Evolutionary conservation across 805 yeast species (phyloP).

Genomic region (Candida sithepensis): DNA sequence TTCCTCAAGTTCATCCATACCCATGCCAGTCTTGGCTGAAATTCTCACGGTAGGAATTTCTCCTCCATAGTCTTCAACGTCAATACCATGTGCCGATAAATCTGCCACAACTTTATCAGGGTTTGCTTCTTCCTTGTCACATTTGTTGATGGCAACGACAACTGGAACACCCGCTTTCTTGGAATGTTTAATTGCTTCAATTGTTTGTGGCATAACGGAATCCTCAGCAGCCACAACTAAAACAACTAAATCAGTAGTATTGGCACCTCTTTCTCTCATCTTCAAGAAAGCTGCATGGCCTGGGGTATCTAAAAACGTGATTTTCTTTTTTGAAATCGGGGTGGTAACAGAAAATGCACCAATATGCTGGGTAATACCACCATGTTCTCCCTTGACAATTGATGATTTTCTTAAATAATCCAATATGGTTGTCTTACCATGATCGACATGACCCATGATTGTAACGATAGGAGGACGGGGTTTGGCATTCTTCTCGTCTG

Average conservation of each 20-base stretch:
- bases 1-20: conserved; percentile 88
- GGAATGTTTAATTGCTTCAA: conserved; percentile 93
- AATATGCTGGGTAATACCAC: conserved; percentile 97
- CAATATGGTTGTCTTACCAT: conserved; percentile 92
- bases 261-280: conserved; percentile 96
- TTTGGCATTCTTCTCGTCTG: conserved; percentile 42
- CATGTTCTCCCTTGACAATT: conserved; percentile 80
- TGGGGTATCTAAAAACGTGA: conserved; percentile 94
- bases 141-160: conserved; percentile 89
- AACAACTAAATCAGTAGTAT: conserved; percentile 85
- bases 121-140: conserved; percentile 76
- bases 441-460: conserved; percentile 98
- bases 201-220: conserved; percentile 96
- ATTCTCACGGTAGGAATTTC: conserved; percentile 87
- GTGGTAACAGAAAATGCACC: conserved; percentile 93
- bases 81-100: conserved; percentile 71
- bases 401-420: conserved; percentile 84
- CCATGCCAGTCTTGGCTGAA: conserved; percentile 84
- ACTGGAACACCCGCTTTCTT: conserved; percentile 76
- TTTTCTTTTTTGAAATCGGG: conserved; percentile 65
- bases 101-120: conserved; percentile 76
- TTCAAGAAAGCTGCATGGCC: conserved; percentile 97
- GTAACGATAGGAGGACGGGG: conserved; percentile 92
- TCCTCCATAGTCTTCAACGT: conserved; percentile 92
- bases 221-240: conserved; percentile 97